Evolutionary conservation across 306 rosid species (phyloP), one percentile per base, ranked within the genome.

Genomic region (Dicorynia guianensis): DNA sequence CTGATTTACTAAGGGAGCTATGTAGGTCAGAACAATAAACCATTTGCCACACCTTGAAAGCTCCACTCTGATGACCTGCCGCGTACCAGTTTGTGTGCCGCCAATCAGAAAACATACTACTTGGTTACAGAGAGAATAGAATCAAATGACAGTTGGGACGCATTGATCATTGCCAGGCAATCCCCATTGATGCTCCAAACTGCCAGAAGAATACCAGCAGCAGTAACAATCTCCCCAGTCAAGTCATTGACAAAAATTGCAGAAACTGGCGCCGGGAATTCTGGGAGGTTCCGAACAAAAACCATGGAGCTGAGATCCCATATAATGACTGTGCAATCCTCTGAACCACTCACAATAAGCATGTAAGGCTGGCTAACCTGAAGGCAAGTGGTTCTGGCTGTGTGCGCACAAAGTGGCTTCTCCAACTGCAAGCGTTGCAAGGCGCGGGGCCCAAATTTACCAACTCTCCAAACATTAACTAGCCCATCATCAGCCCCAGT

Each of bases 31-130:
- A 82, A 86, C 84, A 75, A 85, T 93, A 93, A 71, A 96, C 88
- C 96, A 87, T 93, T 83, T 91, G 97, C 99, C 98, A 96, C 77
- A 96, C 97, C 87, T 96, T 96, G 64, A 96, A 86, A 19, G 99
- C 91, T 71, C 99, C 99, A 75, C 99, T 96, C 91, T 96, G 99
- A 86, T 96, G 99, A 73, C 99, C 99, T 8, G 98, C 93, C 69
- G 87, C 99, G 74, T 86, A 93, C 99, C 99, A 96, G 82, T 88
- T 96, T 5, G 91, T 89, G 72, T 93, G 96, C 84, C 69, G 85
- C 99, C 99, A 96, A 89, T 96, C 99, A 48, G 97, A 93, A 81
- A 71, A 80, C 40, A 91, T 84, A 84, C 97, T 81, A 69, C 93
- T 93, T 35, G 99, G 99, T 87, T 73, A 93, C 93, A 0, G 93